Percentiles rank a stretch among this genome's conserved stretches.
phyloP scores from a whole-genome alignment of 108 stramenopile species.

The Nitzschia inconspicua region DNA sequence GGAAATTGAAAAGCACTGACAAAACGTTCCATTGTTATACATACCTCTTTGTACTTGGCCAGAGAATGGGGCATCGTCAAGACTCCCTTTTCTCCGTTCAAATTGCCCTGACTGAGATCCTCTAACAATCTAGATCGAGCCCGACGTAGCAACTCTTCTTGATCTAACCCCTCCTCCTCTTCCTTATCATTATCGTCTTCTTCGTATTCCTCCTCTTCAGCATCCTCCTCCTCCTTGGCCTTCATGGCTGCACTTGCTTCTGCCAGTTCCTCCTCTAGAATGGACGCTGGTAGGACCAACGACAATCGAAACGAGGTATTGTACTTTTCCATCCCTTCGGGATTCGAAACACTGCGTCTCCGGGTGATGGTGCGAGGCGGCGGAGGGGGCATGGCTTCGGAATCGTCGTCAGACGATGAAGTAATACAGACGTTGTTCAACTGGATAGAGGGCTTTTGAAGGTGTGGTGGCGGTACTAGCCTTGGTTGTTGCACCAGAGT shows the following conservation, averaged over 20 bases:
- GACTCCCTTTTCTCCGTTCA: conserved; percentile 66
- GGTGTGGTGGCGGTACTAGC: background rate
- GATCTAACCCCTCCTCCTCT: conserved; percentile 54
- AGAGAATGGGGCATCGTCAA: conserved; percentile 78
- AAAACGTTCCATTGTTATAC: conserved; percentile 5
- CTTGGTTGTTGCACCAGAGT: background rate
- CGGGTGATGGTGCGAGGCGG: conserved; percentile 41
- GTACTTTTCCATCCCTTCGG: conserved; percentile 91
- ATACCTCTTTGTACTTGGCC: conserved; percentile 83
- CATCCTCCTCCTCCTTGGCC: conserved; percentile 10
- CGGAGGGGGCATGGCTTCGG: conserved; percentile 67
- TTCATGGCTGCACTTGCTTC: conserved; percentile 55
- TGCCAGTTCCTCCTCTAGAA: conserved; percentile 83
- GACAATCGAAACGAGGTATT: conserved; percentile 42
- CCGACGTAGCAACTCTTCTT: conserved; percentile 66
- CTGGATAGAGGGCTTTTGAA: background rate
- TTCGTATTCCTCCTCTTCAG: conserved; percentile 7
- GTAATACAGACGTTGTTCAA: background rate
- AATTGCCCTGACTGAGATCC: conserved; percentile 68
- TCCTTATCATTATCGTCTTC: conserved; percentile 25
- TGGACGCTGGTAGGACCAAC: conserved; percentile 68
- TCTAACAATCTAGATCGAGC: conserved; percentile 76
- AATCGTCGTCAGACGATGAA: conserved; percentile 53
- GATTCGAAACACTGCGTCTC: conserved; percentile 76
- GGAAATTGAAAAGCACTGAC: background rate